Base-by-base conservation (phyloP, 2,329 filamentous ascomycete genomes). In the Hypomyces perniciosus region DNA sequence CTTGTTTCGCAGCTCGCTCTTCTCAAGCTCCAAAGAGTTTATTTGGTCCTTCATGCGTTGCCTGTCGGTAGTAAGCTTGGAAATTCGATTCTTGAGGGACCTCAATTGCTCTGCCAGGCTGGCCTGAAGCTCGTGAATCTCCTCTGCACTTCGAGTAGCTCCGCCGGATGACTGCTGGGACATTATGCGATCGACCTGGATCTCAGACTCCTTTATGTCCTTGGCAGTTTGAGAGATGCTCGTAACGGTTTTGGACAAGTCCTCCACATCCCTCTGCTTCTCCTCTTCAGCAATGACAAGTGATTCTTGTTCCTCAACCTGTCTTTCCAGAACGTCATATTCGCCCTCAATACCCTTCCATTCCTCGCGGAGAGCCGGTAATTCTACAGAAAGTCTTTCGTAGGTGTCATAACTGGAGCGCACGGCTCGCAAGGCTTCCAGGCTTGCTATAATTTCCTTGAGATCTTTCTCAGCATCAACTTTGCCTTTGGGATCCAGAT, bases 121-220 rank as follows among this genome's bases (percentile, higher is more conserved):
- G 44, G 82, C 81, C 54, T 90, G 81, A 44, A 90, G 81, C 48
- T 88, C 84, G 59, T 93, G 87, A 48, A 97, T 90, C 57, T 93
- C 88, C 48, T 95, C 88, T 6, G 90, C 78, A 30, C 87, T 88
- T 55, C 88, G 82, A 10, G 81, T 79, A 8, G 77, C 67, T 28
- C 78, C 75, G 10, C 83, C 78, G 52, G 84, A 80, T 61, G 86
- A 83, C 63, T 96, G 87, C 58, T 90, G 90, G 7, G 83, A 83
- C 52, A 81, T 76, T 45, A 96, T 79, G 48, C 87, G 83, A 50
- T 85, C 76, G 45, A 96, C 85, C 65, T 96, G 86, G 37, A 72
- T 71, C 60, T 88, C 81, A 5, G 88, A 83, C 35, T 84, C 83
- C 43, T 75, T 74, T 53, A 92, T 86, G 41, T 96, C 89, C 54